These are phyloP conservation scores for Neurospora sp. DNA, from an alignment of 495 filamentous ascomycete species.

Conservation along the genomic window DNA sequence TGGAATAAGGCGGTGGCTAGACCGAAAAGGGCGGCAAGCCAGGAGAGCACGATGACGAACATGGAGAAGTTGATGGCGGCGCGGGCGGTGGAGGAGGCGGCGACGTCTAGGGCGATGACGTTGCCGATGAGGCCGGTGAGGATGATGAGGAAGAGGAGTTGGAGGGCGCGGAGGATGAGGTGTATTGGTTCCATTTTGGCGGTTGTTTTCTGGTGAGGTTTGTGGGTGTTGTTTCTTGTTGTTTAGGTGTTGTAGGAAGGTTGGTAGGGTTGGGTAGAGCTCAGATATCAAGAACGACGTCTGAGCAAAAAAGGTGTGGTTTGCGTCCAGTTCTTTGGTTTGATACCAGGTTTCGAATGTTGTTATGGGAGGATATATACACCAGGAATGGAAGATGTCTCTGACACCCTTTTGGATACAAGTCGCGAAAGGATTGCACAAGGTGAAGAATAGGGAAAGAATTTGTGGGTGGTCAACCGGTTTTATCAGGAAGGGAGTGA, in stretches of 20 bases:
- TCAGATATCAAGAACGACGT: not conserved
- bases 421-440: not conserved
- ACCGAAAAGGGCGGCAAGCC: slow-evolving; percentile 30
- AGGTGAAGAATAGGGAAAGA: not conserved
- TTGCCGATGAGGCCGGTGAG: slow-evolving; percentile 41
- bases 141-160: slow-evolving; percentile 34
- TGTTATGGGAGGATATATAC: not conserved
- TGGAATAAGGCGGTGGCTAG: slow-evolving; percentile 23
- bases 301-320: not conserved
- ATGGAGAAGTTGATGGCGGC: slow-evolving; percentile 41
- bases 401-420: not conserved
- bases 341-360: not conserved
- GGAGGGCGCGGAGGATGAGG: slow-evolving; percentile 26
- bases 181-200: slow-evolving; percentile 29
- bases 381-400: not conserved
- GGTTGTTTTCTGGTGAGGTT: not conserved
- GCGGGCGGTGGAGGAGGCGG: slow-evolving; percentile 23
- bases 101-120: slow-evolving; percentile 34
- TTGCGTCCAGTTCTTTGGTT: not conserved
- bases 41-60: slow-evolving; percentile 37
- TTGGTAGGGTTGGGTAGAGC: not conserved
- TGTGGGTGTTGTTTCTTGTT: not conserved
- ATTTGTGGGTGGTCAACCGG: not conserved
- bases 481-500: not conserved
- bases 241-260: not conserved